Evolutionary conservation across 2,329 filamentous ascomycete genomes (phyloP), one percentile per base, ranked within the genome.

Genomic region (Aspergillus aculeatinus): DNA sequence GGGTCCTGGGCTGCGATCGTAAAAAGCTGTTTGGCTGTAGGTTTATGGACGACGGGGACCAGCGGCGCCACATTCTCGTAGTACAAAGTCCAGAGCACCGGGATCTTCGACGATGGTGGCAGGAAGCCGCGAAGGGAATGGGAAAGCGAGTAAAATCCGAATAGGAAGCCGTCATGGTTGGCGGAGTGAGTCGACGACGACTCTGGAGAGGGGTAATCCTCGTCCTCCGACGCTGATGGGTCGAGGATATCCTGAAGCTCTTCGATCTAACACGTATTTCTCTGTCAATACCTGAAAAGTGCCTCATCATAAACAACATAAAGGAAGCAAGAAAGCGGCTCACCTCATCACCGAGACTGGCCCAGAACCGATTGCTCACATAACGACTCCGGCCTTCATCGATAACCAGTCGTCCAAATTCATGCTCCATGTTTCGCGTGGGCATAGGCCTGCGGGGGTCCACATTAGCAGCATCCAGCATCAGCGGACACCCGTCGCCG

Each of bases 341-440:
- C 65, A 84, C 83, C 77, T 88, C 85, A 60, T 86, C 85, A 62
- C 83, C 84, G 60, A 88, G 74, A 65, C 79, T 84, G 4, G 83
- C 83, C 83, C 84, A 87, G 63, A 87, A 83, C 29, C 82, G 82
- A 66, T 84, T 86, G 71, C 84, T 87, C 67, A 87, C 83, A 71
- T 87, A 87, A 54, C 83, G 77, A 66, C 83, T 87, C 61, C 81
- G 80, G 29, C 83, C 84, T 61, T 87, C 83, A 59, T 84, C 83
- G 51, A 87, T 80, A 2, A 87, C 82, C 56, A 88, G 72, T 44
- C 84, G 75, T 23, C 85, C 85, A 67, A 87, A 82, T 59, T 83
- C 77, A 52, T 75, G 76, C 59, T 80, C 78, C 10, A 74, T 57
- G n/a, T 67, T 62, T n/a, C 60, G 59, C 47, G 51, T 52, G 7